A percentile compares a stretch with the other conserved stretches of the same genome.
phyloP scores from a whole-genome alignment of 2,329 filamentous ascomycete genomes.

The Colletotrichum orbiculare region DNA sequence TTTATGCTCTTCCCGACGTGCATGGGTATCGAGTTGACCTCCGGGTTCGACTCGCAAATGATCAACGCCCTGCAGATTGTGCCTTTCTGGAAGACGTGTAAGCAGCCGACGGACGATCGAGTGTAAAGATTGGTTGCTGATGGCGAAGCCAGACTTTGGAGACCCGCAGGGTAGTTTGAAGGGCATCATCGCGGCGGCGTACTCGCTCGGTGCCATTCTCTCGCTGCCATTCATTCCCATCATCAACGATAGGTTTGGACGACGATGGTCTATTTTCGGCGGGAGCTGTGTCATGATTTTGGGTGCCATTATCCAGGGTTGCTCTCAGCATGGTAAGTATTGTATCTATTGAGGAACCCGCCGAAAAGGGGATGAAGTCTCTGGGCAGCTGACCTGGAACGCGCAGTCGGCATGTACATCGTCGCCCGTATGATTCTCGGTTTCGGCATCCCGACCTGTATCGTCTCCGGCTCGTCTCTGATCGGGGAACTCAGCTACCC shows the following conservation, averaged over 20 bases:
- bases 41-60: constrained; percentile 58
- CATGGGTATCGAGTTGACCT: constrained; percentile 68
- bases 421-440: constrained; percentile 69
- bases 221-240: constrained; percentile 68
- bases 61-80: constrained; percentile 58
- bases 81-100: constrained; percentile 49
- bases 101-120: constrained; percentile 29
- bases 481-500: constrained; percentile 71
- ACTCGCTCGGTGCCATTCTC: constrained; percentile 68
- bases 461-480: constrained; percentile 67
- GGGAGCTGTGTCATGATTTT: constrained; percentile 65
- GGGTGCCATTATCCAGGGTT: constrained; percentile 66
- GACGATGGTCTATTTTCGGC: constrained; percentile 67
- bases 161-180: constrained; percentile 55
- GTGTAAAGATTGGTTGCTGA: too few relatives aligned
- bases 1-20: constrained; percentile 68
- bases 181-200: constrained; percentile 68
- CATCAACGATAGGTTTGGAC: constrained; percentile 65
- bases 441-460: constrained; percentile 69
- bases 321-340: constrained; percentile 56
- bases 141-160: constrained; percentile 51
- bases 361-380: too few relatives aligned
- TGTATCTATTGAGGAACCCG: too few relatives aligned
- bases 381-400: background rate
- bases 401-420: constrained; percentile 65